Conservation (phyloP, 371 early-diverging fungal genomes). For the Lichtheimia corymbifera region DNA sequence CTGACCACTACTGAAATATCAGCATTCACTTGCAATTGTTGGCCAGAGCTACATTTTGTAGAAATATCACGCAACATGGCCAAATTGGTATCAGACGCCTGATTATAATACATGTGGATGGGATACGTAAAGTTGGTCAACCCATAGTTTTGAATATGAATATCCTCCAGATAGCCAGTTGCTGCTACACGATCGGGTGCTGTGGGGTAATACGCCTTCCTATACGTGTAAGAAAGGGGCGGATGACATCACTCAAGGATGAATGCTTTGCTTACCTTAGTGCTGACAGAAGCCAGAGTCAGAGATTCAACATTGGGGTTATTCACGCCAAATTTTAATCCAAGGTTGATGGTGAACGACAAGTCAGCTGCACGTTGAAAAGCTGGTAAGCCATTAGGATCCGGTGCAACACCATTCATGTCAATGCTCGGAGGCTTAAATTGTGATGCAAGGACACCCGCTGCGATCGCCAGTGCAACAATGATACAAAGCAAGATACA, state of each 20-base stretch:
- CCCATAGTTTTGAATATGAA: conserved; percentile 5
- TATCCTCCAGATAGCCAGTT: background rate
- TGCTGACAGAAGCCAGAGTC: conserved; percentile 1
- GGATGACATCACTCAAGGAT: background rate
- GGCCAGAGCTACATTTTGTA: conserved; percentile 1
- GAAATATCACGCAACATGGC: conserved; percentile 7
- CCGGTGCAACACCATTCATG: conserved; percentile 31
- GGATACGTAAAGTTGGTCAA: conserved; percentile 14
- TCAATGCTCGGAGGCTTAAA: conserved; percentile 38
- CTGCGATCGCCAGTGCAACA: conserved; percentile 31
- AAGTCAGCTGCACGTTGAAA: conserved; percentile 6
- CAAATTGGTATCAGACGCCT: conserved; percentile 4
- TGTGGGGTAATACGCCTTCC: conserved; percentile 12
- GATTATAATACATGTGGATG: conserved; percentile 7
- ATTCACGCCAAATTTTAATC: conserved; percentile 6
- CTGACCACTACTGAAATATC: conserved; percentile 24
- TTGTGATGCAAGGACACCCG: conserved; percentile 40
- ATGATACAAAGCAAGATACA: conserved; percentile 39
- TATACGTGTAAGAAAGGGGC: background rate
- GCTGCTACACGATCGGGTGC: background rate
- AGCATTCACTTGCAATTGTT: conserved; percentile 5
- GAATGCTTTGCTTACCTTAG: background rate
- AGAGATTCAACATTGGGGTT: conserved; percentile 13
- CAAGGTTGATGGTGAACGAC: conserved; percentile 13
- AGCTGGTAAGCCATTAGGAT: conserved; percentile 21